Evolutionary conservation across 306 rosid species (phyloP), one percentile per base, ranked within the genome.

Genomic region (Trifolium dubium): DNA sequence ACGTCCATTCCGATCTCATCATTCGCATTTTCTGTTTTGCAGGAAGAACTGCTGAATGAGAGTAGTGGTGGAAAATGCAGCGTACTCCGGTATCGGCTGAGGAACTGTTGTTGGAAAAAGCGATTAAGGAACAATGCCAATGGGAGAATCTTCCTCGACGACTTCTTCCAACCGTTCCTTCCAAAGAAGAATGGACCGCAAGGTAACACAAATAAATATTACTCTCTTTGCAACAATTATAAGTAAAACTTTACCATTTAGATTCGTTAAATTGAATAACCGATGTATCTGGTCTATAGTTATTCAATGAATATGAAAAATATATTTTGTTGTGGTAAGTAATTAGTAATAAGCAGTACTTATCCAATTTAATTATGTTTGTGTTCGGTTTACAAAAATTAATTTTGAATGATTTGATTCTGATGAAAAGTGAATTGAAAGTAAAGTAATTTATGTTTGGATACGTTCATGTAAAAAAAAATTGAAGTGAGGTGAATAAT

Each of bases 161-260:
- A 74, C 96, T 93, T 77, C 93, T 86, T 74, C 84, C 79, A 29
- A 79, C 84, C 4, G 76, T 93, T 71, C 75, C 97, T 54, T 83
- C 98, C 28, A 93, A 76, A 63, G 97, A 93, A 81, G 98, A 93
- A 67, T 93, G 98, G 98, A 87, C 88, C 74, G 82, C 83, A 86
- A 89, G 93, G 97, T 93, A 65, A 55, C 39, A 28, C 11, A 41
- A 34, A n/a, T n/a, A n/a, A n/a, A n/a, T n/a, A n/a, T n/a, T n/a
- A n/a, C n/a, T n/a, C n/a, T n/a, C n/a, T n/a, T n/a, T n/a, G n/a
- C n/a, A n/a, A n/a, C n/a, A n/a, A n/a, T n/a, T n/a, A n/a, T n/a
- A n/a, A n/a, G n/a, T n/a, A n/a, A n/a, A n/a, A n/a, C n/a, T n/a
- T n/a, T n/a, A n/a, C n/a, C n/a, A n/a, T n/a, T n/a, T n/a, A n/a